These are phyloP conservation scores for Exophiala sp. DNA, from an alignment of 2,329 filamentous ascomycete species.

Conservation along the genomic window DNA sequence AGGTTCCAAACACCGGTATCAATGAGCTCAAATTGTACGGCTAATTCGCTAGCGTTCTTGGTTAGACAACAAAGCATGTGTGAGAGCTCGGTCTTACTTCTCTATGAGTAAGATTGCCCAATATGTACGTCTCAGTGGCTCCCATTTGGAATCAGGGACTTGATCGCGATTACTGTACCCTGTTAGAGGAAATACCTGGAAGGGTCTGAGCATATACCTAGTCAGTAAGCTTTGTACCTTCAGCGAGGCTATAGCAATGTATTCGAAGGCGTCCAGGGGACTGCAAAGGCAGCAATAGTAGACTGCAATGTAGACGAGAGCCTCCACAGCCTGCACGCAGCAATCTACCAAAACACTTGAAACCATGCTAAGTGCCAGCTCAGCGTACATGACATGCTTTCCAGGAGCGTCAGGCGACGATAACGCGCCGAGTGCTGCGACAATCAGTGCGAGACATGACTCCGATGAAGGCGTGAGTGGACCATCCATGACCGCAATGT, in stretches of 20 bases:
- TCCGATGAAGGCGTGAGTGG: conserved; percentile 23
- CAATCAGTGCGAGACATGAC: conserved; percentile 30
- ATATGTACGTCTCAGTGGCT: conserved; percentile 26
- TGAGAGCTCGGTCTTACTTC: conserved; percentile 10
- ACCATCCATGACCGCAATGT: conserved; percentile 25
- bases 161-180: not conserved
- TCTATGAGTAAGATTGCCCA: conserved; percentile 32
- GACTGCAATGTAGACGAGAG: conserved; percentile 29
- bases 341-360: conserved; percentile 28
- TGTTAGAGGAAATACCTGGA: not conserved
- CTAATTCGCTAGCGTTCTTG: conserved; percentile 22
- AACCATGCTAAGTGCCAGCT: conserved; percentile 24
- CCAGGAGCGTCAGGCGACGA: conserved; percentile 12
- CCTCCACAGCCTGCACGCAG: conserved; percentile 29
- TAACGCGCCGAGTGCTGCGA: conserved; percentile 31
- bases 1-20: conserved; percentile 32
- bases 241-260: conserved; percentile 31
- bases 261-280: conserved; percentile 34
- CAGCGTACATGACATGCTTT: conserved; percentile 24
- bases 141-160: conserved; percentile 4
- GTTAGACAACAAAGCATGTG: not conserved
- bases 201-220: conserved; percentile 11
- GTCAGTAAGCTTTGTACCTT: conserved; percentile 32
- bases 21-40: conserved; percentile 30
- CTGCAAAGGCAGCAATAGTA: conserved; percentile 31